These are phyloP conservation scores for Penicillium sp. DNA, from an alignment of 2,329 filamentous ascomycete species.

Conservation along the genomic window DNA sequence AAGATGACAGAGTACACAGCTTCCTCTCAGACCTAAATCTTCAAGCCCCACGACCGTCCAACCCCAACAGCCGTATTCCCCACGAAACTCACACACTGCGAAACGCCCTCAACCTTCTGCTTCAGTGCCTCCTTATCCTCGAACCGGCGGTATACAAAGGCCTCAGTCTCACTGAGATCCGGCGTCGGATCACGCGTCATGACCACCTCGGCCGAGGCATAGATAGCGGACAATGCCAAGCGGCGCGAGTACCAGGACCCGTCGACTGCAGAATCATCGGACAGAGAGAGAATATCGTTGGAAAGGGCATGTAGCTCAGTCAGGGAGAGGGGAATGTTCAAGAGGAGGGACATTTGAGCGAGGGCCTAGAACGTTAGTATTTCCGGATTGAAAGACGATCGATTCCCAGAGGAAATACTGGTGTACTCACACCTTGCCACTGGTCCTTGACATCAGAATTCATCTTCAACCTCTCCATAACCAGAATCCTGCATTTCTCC, in stretches of 20 bases:
- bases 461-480: constrained; percentile 72
- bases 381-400: too few relatives aligned
- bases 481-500: constrained; percentile 66
- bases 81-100: constrained; percentile 81
- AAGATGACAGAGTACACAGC: neutral
- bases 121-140: constrained; percentile 66
- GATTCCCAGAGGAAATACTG: neutral
- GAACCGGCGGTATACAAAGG: constrained; percentile 74
- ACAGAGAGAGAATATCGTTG: constrained; percentile 90
- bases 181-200: constrained; percentile 85
- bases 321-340: constrained; percentile 71
- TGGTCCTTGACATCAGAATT: constrained; percentile 71
- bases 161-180: constrained; percentile 72
- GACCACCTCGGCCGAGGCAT: constrained; percentile 79
- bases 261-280: constrained; percentile 79
- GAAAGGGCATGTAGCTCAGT: constrained; percentile 75
- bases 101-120: constrained; percentile 60
- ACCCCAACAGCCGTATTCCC: constrained; percentile 75
- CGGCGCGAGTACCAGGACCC: constrained; percentile 82
- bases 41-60: constrained; percentile 80
- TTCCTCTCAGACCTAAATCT: constrained; percentile 57
- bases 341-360: constrained; percentile 83
- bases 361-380: constrained; percentile 60
- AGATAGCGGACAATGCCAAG: constrained; percentile 62
- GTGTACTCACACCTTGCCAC: constrained; percentile 75